Conservation (phyloP, 768 basidiomycete genomes). For the Terana coerulea region DNA sequence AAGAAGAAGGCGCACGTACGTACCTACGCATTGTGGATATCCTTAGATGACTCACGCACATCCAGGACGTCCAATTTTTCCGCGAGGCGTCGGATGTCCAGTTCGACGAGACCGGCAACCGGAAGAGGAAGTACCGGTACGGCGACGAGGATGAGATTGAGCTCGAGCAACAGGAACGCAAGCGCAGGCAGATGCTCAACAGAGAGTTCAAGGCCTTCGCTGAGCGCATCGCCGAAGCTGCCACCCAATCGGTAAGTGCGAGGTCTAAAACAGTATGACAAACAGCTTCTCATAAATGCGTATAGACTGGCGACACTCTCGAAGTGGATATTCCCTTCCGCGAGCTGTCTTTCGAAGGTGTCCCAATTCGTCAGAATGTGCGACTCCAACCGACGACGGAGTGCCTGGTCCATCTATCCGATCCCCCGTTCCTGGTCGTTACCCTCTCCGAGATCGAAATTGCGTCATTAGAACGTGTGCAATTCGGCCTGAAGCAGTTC, state of each 20-base stretch:
- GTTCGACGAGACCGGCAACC: slow-evolving; percentile 99
- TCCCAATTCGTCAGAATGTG: slow-evolving; percentile 93
- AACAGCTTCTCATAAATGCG: slow-evolving; percentile 3
- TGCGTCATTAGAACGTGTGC: slow-evolving; percentile 94
- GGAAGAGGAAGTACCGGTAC: slow-evolving; percentile 94
- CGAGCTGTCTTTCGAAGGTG: slow-evolving; percentile 95
- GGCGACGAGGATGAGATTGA: slow-evolving; percentile 99
- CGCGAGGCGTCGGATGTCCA: slow-evolving; percentile 97
- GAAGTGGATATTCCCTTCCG: slow-evolving; percentile 97
- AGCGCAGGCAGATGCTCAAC: slow-evolving; percentile 83
- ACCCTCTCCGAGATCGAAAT: slow-evolving; percentile 95
- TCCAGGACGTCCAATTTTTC: slow-evolving; percentile 94
- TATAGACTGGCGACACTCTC: slow-evolving; percentile 72
- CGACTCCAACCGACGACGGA: slow-evolving; percentile 95
- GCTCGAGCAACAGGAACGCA: slow-evolving; percentile 96
- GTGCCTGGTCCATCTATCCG: slow-evolving; percentile 92
- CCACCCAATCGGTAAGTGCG: slow-evolving; percentile 62
- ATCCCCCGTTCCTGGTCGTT: slow-evolving; percentile 93
- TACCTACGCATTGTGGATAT: not conserved
- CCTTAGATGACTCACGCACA: slow-evolving; percentile 6
- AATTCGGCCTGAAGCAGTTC: slow-evolving; percentile 94
- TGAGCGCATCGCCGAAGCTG: slow-evolving; percentile 86
- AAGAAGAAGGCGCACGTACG: slow-evolving; percentile 95
- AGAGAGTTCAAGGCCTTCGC: slow-evolving; percentile 93
- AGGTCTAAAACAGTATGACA: not conserved